Conservation (phyloP, 257 asterid species). For the Datura wrightii region DNA sequence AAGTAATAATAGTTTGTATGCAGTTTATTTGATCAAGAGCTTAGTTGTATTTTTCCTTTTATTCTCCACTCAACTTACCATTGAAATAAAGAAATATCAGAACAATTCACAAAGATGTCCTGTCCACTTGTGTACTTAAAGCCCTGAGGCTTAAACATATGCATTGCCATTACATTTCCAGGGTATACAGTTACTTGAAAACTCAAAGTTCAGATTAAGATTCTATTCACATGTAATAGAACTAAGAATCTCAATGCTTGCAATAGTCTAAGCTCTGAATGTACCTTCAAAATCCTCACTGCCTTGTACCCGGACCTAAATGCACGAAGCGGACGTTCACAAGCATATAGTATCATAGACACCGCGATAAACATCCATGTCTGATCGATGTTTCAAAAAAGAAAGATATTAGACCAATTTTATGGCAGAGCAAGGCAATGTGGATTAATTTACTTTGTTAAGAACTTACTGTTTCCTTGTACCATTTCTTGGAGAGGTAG, state of each 20-base stretch:
- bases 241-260: neutral
- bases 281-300: slow-evolving; percentile 42
- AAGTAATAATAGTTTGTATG: neutral
- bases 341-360: slow-evolving; percentile 40
- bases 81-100: slow-evolving; percentile 72
- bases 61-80: slow-evolving; percentile 47
- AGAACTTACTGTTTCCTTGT: slow-evolving; percentile 62
- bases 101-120: slow-evolving; percentile 66
- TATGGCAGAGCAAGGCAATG: neutral
- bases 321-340: slow-evolving; percentile 42
- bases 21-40: neutral
- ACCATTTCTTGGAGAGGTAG: slow-evolving; percentile 57
- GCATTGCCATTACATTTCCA: slow-evolving; percentile 69
- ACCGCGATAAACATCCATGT: slow-evolving; percentile 45
- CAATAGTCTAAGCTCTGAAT: neutral
- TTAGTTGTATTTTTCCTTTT: neutral
- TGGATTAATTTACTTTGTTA: neutral
- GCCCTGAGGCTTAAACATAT: slow-evolving; percentile 79
- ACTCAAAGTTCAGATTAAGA: neutral
- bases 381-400: slow-evolving; percentile 25
- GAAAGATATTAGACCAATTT: neutral
- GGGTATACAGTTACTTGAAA: slow-evolving; percentile 73
- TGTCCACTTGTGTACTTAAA: slow-evolving; percentile 79
- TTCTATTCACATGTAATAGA: too few relatives aligned
- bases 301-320: slow-evolving; percentile 45